Conservation (phyloP, 371 early-diverging fungal genomes). For the Paramicrosporidium saccamoebae region DNA sequence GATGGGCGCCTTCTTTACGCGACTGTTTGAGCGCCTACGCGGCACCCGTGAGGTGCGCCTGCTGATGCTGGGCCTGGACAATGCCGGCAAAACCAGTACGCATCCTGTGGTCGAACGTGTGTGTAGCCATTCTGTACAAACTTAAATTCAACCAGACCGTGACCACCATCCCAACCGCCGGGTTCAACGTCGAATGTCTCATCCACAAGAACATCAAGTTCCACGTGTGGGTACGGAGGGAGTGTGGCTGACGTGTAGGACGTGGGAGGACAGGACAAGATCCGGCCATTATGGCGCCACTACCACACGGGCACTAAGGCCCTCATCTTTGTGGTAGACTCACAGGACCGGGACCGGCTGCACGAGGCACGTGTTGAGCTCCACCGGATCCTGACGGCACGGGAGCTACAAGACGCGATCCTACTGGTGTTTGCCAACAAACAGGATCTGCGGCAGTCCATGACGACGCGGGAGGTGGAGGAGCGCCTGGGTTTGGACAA, state of each 20-base stretch:
- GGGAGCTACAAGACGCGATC: slow-evolving; percentile 45
- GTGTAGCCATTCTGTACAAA: slow-evolving; percentile 45
- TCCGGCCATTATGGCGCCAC: slow-evolving; percentile 56
- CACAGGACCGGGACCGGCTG: slow-evolving; percentile 42
- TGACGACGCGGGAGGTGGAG: slow-evolving; percentile 42
- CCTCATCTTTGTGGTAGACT: slow-evolving; percentile 53
- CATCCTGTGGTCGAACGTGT: slow-evolving; percentile 15
- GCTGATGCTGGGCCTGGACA: slow-evolving; percentile 71
- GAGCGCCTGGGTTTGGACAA: slow-evolving; percentile 32
- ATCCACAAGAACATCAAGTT: slow-evolving; percentile 66
- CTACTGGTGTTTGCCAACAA: slow-evolving; percentile 56
- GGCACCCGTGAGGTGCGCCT: slow-evolving; percentile 55
- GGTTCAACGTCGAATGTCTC: slow-evolving; percentile 55
- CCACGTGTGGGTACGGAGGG: slow-evolving; percentile 29
- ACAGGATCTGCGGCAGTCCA: slow-evolving; percentile 41
- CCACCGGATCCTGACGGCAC: slow-evolving; percentile 35
- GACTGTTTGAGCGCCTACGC: no score
- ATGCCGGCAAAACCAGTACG: slow-evolving; percentile 78
- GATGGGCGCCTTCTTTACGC: slow-evolving; percentile 40
- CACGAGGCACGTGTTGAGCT: slow-evolving; percentile 47
- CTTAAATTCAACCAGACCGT: slow-evolving; percentile 51
- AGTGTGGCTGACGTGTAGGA: slow-evolving; percentile 11
- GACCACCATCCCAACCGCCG: slow-evolving; percentile 59
- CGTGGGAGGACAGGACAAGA: slow-evolving; percentile 66
- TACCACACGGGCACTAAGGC: slow-evolving; percentile 60